Percentiles rank a stretch among this genome's conserved stretches.
These are phyloP conservation scores for Aspergillus leporis DNA, from an alignment of 495 filamentous ascomycete species.

Conservation along the genomic window DNA sequence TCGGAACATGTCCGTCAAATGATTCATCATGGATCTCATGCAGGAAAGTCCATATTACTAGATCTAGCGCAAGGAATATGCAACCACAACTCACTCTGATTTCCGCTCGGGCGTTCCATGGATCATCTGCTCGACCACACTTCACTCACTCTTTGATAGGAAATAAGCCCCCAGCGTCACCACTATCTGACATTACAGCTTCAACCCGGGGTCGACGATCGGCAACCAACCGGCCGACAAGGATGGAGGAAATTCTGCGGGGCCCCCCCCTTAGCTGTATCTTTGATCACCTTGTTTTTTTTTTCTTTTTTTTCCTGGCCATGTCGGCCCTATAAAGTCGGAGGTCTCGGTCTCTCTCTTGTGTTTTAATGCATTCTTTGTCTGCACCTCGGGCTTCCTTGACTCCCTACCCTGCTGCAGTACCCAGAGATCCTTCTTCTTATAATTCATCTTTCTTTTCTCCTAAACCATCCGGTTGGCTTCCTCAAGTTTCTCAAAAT, in stretches of 20 bases:
- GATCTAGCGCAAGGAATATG: neutral
- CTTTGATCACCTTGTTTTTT: no score
- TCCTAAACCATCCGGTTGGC: neutral
- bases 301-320: neutral
- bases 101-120: neutral
- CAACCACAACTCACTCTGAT: neutral
- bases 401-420: no score
- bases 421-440: neutral
- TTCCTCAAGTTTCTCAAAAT: neutral
- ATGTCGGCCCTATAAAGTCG: neutral
- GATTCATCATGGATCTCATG: neutral
- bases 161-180: neutral
- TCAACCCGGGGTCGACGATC: slow-evolving; percentile 1
- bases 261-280: neutral
- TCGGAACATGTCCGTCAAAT: neutral
- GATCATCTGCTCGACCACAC: neutral
- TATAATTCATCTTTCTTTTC: neutral
- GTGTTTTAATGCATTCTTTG: neutral
- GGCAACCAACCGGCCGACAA: neutral
- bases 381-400: no score
- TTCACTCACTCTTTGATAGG: neutral
- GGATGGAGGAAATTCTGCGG: neutral
- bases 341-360: neutral
- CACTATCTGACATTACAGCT: neutral
- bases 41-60: neutral